A percentile compares a stretch with the other conserved stretches of the same genome.
Evolutionary conservation across 805 yeast genomes (phyloP).

Genomic region (Saturnispora diversa): DNA sequence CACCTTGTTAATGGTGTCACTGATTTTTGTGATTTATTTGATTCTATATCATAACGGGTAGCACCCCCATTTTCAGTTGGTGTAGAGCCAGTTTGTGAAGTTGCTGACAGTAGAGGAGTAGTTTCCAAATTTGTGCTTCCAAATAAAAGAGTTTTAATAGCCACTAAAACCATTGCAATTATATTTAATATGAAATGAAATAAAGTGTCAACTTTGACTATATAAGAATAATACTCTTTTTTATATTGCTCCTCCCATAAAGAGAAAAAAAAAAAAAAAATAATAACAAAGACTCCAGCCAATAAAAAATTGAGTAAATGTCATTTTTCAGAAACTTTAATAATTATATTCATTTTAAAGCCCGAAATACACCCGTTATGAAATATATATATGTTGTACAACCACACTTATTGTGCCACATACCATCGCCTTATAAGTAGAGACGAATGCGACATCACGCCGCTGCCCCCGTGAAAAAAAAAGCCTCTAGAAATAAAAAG

Average conservation of each 20-base stretch:
- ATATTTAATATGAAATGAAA: neutral
- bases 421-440: no score
- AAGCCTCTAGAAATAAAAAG: no score
- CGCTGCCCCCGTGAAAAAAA: no score
- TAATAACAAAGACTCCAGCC: neutral
- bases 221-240: no score
- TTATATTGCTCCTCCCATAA: no score
- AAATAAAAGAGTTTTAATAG: constrained; percentile 3
- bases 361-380: neutral
- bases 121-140: neutral
- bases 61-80: neutral
- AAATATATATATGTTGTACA: no score
- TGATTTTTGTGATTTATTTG: neutral
- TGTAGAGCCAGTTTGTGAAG: neutral
- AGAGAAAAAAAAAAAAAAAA: neutral
- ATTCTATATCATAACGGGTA: neutral
- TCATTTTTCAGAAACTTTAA: neutral
- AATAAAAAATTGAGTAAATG: neutral
- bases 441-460: no score
- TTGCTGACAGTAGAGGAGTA: neutral
- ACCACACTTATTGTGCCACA: no score
- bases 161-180: constrained; percentile 8
- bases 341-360: neutral
- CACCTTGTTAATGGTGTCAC: neutral
- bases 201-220: neutral